A percentile compares a stretch with the other conserved stretches of the same genome.
These are phyloP conservation scores for Ramularia collo-cygni DNA, from an alignment of 2,329 filamentous ascomycete species.

Conservation along the genomic window DNA sequence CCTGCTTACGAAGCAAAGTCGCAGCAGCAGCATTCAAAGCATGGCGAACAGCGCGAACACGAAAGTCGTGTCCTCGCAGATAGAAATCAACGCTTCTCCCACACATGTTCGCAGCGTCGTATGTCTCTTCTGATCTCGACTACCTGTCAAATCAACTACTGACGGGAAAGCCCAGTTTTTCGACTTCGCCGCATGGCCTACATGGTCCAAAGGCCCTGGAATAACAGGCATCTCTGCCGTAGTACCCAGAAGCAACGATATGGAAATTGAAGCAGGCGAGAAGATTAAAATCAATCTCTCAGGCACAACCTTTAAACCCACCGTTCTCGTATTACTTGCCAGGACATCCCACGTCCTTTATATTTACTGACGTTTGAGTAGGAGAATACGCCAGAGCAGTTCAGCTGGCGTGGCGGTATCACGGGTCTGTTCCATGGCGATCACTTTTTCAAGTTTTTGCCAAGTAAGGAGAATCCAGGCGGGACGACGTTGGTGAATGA, in stretches of 20 bases:
- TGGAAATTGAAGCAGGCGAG: slow-evolving; percentile 7
- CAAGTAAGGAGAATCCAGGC: slow-evolving; percentile 8
- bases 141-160: too few relatives aligned
- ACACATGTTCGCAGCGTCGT: too few relatives aligned
- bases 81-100: too few relatives aligned
- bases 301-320: slow-evolving; percentile 12
- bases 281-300: slow-evolving; percentile 9
- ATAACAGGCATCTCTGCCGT: slow-evolving; percentile 7
- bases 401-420: slow-evolving; percentile 14
- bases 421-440: slow-evolving; percentile 12
- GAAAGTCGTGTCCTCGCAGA: too few relatives aligned
- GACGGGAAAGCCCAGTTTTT: slow-evolving; percentile 9
- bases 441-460: slow-evolving; percentile 14
- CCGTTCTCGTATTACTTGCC: slow-evolving; percentile 3
- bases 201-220: slow-evolving; percentile 6
- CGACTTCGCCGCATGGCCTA: slow-evolving; percentile 11
- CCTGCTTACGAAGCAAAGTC: too few relatives aligned
- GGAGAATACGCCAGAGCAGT: slow-evolving; percentile 5
- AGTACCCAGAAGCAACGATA: slow-evolving; percentile 1
- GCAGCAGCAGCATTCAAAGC: too few relatives aligned
- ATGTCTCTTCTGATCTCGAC: too few relatives aligned
- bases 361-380: slow-evolving; percentile 1
- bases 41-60: too few relatives aligned
- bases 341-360: neutral
- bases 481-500: slow-evolving; percentile 15